These are phyloP conservation scores for Eimeria necatrix DNA, from an alignment of 169 alveolate species.

Conservation along the genomic window DNA sequence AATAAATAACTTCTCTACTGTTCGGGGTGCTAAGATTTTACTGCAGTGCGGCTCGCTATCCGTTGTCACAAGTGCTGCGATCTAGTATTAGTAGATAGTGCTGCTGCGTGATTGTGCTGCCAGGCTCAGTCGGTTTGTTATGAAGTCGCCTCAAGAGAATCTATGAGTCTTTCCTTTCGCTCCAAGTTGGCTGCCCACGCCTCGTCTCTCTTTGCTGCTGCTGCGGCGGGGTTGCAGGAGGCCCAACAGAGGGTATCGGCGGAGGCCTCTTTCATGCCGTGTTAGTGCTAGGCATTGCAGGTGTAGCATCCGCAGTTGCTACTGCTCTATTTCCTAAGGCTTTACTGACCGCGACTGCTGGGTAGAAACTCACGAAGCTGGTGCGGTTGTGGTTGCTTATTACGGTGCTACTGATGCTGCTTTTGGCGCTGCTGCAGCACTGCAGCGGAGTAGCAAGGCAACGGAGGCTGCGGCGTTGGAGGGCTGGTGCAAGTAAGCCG, in stretches of 20 bases:
- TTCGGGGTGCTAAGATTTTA: too few species aligned
- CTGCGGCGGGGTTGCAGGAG: conserved; percentile 59
- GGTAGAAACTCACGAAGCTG: neutral
- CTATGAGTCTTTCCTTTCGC: conserved; percentile 50
- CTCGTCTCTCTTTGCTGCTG: conserved; percentile 49
- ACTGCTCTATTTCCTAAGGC: neutral
- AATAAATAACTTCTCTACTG: neutral
- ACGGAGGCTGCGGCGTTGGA: conserved; percentile 62
- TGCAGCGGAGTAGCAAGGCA: conserved; percentile 53
- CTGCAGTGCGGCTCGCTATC: neutral
- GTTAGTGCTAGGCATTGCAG: neutral
- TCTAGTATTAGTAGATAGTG: neutral
- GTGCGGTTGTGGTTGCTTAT: neutral
- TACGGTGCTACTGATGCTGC: conserved; percentile 9
- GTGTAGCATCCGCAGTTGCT: neutral
- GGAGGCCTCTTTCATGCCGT: conserved; percentile 32
- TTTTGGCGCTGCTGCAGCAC: conserved; percentile 37
- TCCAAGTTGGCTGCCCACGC: conserved; percentile 52
- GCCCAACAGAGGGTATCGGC: conserved; percentile 17
- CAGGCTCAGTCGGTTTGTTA: conserved; percentile 61
- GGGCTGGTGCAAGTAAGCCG: conserved; percentile 56
- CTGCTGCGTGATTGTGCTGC: neutral
- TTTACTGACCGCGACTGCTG: neutral
- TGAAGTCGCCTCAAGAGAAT: conserved; percentile 45
- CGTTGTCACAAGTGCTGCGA: neutral